A percentile compares a stretch with the other conserved stretches of the same genome.
phyloP scores from a whole-genome alignment of 305 asterid genomes.

The Solanum chacoense region DNA sequence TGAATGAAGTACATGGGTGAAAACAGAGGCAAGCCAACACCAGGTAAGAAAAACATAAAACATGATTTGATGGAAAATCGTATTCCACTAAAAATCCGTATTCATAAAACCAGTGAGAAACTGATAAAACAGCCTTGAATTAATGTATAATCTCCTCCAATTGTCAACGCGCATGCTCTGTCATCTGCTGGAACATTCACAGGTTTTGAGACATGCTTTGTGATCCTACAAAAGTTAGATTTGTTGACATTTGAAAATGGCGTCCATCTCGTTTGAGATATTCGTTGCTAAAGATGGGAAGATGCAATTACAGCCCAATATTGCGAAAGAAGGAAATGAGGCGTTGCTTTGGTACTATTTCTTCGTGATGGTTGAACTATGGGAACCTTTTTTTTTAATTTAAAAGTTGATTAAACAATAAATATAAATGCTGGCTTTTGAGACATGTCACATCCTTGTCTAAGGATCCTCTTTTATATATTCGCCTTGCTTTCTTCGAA shows the following conservation, averaged over 20 bases:
- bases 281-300: neutral
- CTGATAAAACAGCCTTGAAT: neutral
- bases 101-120: neutral
- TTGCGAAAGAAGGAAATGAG: neutral
- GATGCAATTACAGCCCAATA: neutral
- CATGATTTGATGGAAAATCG: neutral
- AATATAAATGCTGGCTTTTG: neutral
- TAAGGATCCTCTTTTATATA: neutral
- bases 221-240: neutral
- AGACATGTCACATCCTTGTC: neutral
- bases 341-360: neutral
- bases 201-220: neutral
- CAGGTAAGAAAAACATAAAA: too few relatives aligned
- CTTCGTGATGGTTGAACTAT: neutral
- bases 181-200: neutral
- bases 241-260: neutral
- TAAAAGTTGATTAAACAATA: neutral
- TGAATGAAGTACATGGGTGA: too few relatives aligned
- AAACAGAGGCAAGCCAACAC: too few relatives aligned
- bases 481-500: neutral
- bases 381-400: neutral
- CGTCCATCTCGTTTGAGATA: neutral
- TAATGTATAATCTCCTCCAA: neutral
- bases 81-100: too few relatives aligned
- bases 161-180: neutral